Evolutionary conservation across 371 early-diverging fungal genomes (phyloP).

Genomic region (Mucor saturninus): DNA sequence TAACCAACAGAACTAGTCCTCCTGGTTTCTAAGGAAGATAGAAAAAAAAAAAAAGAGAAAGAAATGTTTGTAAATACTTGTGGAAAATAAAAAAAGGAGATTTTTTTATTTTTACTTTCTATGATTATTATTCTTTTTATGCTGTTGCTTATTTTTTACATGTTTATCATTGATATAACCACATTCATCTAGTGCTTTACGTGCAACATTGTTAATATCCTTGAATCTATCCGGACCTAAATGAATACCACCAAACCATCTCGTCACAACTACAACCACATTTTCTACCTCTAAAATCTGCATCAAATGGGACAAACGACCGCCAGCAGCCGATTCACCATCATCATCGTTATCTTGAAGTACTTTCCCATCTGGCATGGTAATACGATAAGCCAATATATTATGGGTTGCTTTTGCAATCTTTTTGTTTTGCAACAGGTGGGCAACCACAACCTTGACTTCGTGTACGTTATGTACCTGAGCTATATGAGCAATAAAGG

Average conservation of each 20-base stretch:
- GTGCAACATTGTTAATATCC: constrained; percentile 86
- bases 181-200: constrained; percentile 68
- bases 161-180: constrained; percentile 56
- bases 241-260: constrained; percentile 92
- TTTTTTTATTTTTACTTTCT: neutral
- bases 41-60: neutral
- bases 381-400: constrained; percentile 87
- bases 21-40: constrained; percentile 64
- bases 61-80: neutral
- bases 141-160: constrained; percentile 3
- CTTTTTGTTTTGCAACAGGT: constrained; percentile 73
- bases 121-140: constrained; percentile 1
- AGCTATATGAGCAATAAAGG: constrained; percentile 87
- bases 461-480: constrained; percentile 62
- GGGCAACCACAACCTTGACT: constrained; percentile 61
- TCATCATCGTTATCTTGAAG: constrained; percentile 83
- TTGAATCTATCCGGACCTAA: constrained; percentile 89
- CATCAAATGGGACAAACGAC: constrained; percentile 77
- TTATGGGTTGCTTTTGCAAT: constrained; percentile 90
- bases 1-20: constrained; percentile 83
- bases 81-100: neutral
- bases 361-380: constrained; percentile 56
- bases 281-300: constrained; percentile 75
- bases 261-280: constrained; percentile 82
- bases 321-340: constrained; percentile 83